phyloP scores from a whole-genome alignment of 1,284 basidiomycete genomes.

The Megacollybia platyphylla region DNA sequence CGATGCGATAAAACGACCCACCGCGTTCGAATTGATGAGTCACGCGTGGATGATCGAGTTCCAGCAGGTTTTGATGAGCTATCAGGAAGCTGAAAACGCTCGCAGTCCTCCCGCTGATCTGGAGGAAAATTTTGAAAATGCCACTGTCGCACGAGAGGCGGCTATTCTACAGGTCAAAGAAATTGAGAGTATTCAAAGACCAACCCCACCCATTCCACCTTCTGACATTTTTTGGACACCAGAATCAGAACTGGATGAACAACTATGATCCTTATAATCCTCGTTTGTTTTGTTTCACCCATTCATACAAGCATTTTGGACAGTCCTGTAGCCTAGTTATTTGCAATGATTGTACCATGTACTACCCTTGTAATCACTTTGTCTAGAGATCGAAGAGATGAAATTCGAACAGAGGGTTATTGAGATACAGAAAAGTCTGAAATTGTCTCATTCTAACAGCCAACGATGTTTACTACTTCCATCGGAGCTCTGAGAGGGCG shows the following conservation, averaged over 20 bases:
- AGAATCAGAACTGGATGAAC: background rate
- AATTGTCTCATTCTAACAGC: background rate
- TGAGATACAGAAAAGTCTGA: background rate
- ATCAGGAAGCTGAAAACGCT: slow-evolving; percentile 50
- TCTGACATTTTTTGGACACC: background rate
- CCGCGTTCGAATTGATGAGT: slow-evolving; percentile 75
- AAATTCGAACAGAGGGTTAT: no score
- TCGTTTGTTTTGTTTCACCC: background rate
- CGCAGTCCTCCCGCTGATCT: slow-evolving; percentile 10
- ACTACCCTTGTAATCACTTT: background rate
- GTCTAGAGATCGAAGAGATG: no score
- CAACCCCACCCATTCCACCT: background rate
- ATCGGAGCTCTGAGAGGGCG: background rate
- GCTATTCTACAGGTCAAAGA: slow-evolving; percentile 48
- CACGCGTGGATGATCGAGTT: slow-evolving; percentile 89
- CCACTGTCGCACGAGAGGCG: slow-evolving; percentile 42
- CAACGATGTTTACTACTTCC: background rate
- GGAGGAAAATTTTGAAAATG: slow-evolving; percentile 25
- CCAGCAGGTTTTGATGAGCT: slow-evolving; percentile 52
- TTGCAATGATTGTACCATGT: background rate
- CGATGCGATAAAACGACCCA: slow-evolving; percentile 76
- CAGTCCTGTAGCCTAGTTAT: background rate
- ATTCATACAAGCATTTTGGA: background rate
- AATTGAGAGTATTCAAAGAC: slow-evolving; percentile 29
- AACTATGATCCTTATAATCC: no score